phyloP scores from a whole-genome alignment of 257 asterid species.

The Ehretia macrophylla region DNA sequence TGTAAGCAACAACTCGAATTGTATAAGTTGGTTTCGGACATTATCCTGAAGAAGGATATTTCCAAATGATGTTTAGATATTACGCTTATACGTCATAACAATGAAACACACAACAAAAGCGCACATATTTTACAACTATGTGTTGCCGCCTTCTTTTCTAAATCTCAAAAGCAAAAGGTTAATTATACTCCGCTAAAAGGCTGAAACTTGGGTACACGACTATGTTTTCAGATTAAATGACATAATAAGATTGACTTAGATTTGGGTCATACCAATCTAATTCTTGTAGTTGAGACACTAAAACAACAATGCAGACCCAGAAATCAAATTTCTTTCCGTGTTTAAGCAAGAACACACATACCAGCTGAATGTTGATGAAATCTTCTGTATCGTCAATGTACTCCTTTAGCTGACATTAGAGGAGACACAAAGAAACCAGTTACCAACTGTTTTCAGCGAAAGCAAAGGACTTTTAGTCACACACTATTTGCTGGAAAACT shows the following conservation, averaged over 20 bases:
- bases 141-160: no score
- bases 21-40: slow-evolving; percentile 96
- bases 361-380: slow-evolving; percentile 98
- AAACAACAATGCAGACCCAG: background rate
- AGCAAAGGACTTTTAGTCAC: background rate
- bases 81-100: background rate
- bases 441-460: slow-evolving; percentile 5
- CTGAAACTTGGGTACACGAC: no score
- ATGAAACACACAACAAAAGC: background rate
- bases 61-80: background rate
- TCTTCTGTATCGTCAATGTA: slow-evolving; percentile 96
- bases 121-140: background rate
- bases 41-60: slow-evolving; percentile 65
- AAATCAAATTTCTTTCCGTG: background rate
- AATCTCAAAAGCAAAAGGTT: no score
- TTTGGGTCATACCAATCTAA: background rate
- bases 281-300: background rate
- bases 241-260: no score
- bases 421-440: slow-evolving; percentile 4
- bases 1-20: slow-evolving; percentile 83
- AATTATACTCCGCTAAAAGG: no score
- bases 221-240: no score
- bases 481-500: slow-evolving; percentile 5
- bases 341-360: slow-evolving; percentile 22
- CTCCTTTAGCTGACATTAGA: slow-evolving; percentile 79